Evolutionary conservation across 2,329 filamentous ascomycete genomes (phyloP), one percentile per base, ranked within the genome.

Genomic region (Nothophoma quercina): DNA sequence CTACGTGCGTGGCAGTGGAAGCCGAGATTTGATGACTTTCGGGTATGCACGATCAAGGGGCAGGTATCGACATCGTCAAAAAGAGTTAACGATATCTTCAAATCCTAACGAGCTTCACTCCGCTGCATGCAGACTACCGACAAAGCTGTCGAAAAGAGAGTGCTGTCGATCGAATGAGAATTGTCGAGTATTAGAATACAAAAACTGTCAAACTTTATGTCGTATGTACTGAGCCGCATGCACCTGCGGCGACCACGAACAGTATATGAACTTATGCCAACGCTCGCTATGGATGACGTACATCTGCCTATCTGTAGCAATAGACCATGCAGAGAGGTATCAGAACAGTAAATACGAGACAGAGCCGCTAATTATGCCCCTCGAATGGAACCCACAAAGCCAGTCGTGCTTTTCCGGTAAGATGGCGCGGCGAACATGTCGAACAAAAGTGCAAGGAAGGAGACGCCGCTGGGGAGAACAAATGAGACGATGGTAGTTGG

Each of bases 301-400:
- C 49, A 42, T 53, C 38, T 47, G 50, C 50, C 26, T 33, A 52
- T 38, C 42, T 32, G 36, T 47, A 47, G 48, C 43, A 43, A 48
- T 53, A 42, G 50, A 40, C 50, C 26, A 47, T 42, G 50, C 50
- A 53, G 50, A 48, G 43, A 53, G 50, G 50, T 53, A 53, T 53
- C 50, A 48, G 50, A 53, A 53, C 50, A 48, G 44, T 28, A 42
- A 48, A 53, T 28, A 53, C 39, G 33, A 53, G 43, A 53, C 50
- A 40, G 33, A 53, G 44, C 50, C 50, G 50, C 50, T 53, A 48
- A 48, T 43, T 53, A 48, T 48, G 39, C 44, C 38, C 36, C 38
- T 48, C 26, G n/a, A 47, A 43, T 34, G 25, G 44, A 44, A 39
- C 28, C 25, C 43, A 48, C 38, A 48, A 47, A 43, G 43, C 50